Base-by-base conservation (phyloP, 2,329 filamentous ascomycete genomes). In the Septoria linicola region DNA sequence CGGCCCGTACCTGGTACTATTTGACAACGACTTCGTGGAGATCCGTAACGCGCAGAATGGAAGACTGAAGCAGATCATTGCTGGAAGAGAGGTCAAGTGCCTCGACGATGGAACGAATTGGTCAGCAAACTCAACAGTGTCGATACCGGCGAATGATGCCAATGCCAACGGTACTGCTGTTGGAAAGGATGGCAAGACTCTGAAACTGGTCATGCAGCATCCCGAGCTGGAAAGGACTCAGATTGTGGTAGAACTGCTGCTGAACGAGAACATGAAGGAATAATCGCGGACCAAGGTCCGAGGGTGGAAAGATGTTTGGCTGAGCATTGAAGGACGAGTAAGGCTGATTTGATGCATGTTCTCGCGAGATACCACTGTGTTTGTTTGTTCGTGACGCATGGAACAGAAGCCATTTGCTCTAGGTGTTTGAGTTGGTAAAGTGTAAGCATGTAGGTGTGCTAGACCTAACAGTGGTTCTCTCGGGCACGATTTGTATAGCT, bases 31-130 rank as follows among this genome's bases (percentile, higher is more conserved):
- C 70, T 99, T 97, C 62, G 89, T 99, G 41, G 93, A 99, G 73
- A 89, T 99, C 46, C 83, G 93, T 48, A 97, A 99, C 64, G 93
- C 93, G 14, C 89, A 96, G 74, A 97, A 97, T 65, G 93, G 93
- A 0, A 81, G 95, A 16, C 71, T 99, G 57, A 82, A 93, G 63
- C 93, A 99, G 73, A 93, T 99, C 52, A 95, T 99, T 61, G 86
- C 90, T 0, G 93, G 93, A 0, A 80, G 88, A 56, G 91, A 96
- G 65, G 89, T 99, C 41, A 85, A 87, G 58, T 89, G 91, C 62
- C 78, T 99, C 8, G 95, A 99, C 68, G 90, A 95, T 65, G 90
- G 89, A 5, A 80, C 86, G 59, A 73, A 83, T 51, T 79, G 84
- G 7, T 60, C 60, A 45, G 73, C 73, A 30, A 73, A 62, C 41